Percentiles rank a stretch among this genome's conserved stretches.
These are phyloP conservation scores for Secale cereale DNA, from an alignment of 176 grass and related monocot genomes.

Conservation along the genomic window DNA sequence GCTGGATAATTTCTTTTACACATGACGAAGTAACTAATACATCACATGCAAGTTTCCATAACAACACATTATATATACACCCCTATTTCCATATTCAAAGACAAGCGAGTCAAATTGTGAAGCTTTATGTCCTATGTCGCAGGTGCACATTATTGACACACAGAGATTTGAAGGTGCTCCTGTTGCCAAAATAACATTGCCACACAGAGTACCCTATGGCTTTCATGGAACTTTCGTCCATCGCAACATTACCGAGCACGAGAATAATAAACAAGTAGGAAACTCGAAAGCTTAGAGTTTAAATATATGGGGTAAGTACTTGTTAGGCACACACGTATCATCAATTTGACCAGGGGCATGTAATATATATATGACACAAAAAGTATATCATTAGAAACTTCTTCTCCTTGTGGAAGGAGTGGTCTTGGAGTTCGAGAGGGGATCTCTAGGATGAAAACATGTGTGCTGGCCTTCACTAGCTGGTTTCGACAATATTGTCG, in stretches of 20 bases:
- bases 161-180: conserved; percentile 32
- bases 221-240: conserved; percentile 44
- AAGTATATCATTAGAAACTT: too few species aligned
- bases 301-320: too few species aligned
- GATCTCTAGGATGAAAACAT: background rate
- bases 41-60: conserved; percentile 33
- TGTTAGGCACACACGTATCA: too few species aligned
- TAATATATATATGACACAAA: too few species aligned
- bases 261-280: too few species aligned
- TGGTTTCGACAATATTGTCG: background rate
- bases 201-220: conserved; percentile 43
- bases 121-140: background rate
- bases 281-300: too few species aligned
- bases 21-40: conserved; percentile 35
- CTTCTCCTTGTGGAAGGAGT: background rate
- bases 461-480: background rate
- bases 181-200: conserved; percentile 42
- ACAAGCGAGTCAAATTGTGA: background rate
- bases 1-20: conserved; percentile 43
- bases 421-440: background rate
- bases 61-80: background rate
- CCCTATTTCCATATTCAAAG: background rate
- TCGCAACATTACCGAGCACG: too few species aligned
- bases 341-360: too few species aligned
- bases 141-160: conserved; percentile 40